Percentiles rank a stretch among this genome's conserved stretches.
Evolutionary conservation across 139 green algal genomes (phyloP).

Genomic region (Astrephomene gubernaculifera): DNA sequence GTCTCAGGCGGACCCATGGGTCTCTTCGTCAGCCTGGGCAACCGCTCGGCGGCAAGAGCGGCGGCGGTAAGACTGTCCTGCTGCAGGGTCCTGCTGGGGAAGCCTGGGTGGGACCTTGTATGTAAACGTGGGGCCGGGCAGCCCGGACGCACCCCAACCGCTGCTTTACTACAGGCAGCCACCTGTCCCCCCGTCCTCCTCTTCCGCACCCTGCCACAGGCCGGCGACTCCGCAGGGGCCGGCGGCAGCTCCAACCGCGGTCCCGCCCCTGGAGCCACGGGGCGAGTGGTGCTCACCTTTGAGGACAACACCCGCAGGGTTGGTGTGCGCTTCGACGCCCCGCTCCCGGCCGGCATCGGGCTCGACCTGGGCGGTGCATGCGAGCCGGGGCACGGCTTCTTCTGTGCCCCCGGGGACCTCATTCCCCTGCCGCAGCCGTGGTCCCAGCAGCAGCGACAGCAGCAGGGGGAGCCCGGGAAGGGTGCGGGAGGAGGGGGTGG

Average conservation of each 20-base stretch:
- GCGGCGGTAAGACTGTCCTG: no score
- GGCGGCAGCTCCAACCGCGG: neutral
- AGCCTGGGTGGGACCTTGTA: no score
- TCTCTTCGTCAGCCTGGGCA: neutral
- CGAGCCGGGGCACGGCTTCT: conserved; percentile 59
- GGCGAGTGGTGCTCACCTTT: conserved; percentile 57
- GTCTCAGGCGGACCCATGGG: neutral
- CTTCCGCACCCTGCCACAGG: no score
- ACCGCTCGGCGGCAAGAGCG: neutral
- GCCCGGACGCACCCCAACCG: no score
- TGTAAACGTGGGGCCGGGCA: no score
- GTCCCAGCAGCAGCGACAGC: neutral
- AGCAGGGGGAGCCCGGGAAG: neutral
- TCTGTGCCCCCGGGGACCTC: conserved; percentile 43
- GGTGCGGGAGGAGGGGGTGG: neutral
- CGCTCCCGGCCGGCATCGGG: conserved; percentile 58
- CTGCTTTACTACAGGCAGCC: no score
- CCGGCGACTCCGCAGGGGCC: no score
- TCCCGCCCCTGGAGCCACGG: conserved; percentile 3
- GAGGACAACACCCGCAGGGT: conserved; percentile 56
- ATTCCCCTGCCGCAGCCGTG: neutral
- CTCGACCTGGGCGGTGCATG: conserved; percentile 61
- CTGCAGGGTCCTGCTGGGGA: no score
- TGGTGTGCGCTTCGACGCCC: conserved; percentile 53
- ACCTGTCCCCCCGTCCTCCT: no score